Evolutionary conservation across 2,329 filamentous ascomycete genomes (phyloP), one percentile per base, ranked within the genome.

Genomic region (Aspergillus neotritici): DNA sequence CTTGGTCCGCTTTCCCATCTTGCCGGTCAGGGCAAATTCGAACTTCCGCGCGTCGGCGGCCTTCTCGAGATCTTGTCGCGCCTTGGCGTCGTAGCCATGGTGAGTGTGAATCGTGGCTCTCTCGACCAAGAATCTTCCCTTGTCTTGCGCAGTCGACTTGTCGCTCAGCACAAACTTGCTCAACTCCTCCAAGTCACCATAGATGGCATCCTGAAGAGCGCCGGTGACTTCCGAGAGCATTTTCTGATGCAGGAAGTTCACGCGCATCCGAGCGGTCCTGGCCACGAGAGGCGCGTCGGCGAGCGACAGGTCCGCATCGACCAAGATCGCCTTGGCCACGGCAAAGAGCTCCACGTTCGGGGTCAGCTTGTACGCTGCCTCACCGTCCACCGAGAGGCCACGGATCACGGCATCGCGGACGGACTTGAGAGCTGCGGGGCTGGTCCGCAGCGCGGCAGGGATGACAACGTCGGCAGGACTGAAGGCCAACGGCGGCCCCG

Each of bases 321-420:
- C 78, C 46, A 82, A 59, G 7, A 79, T 65, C 33, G 75, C 74
- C 58, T 84, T 77, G 21, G 90, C 87, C 5, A 96, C 71, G 51
- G 82, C 83, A 49, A 97, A 86, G 1, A 97, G 75, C 61, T 96
- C 88, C 11, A 95, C 75, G 51, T 86, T 78, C 1, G 90, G 88
- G 14, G 89, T 89, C 45, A 94, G 76, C 37, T 83, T 80, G 65
- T 97, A 98, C 0, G 86, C 84, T 0, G 86, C 84, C 35, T 94
- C 84, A 9, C 93, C 93, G 63, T 98, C 93, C 1, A 88, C 75
- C 16, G 83, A 80, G 7, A 97, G 74, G 12, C 78, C 79, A 2
- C 69, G 68, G n/a, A 94, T 71, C 40, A 89, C 80, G n/a, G 74
- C 66, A 49, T 74, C 73, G 42, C 77, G 73, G 12, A 83, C 57